These are phyloP conservation scores for Fusarium decemcellulare DNA, from an alignment of 2,329 filamentous ascomycete species.

Conservation along the genomic window DNA sequence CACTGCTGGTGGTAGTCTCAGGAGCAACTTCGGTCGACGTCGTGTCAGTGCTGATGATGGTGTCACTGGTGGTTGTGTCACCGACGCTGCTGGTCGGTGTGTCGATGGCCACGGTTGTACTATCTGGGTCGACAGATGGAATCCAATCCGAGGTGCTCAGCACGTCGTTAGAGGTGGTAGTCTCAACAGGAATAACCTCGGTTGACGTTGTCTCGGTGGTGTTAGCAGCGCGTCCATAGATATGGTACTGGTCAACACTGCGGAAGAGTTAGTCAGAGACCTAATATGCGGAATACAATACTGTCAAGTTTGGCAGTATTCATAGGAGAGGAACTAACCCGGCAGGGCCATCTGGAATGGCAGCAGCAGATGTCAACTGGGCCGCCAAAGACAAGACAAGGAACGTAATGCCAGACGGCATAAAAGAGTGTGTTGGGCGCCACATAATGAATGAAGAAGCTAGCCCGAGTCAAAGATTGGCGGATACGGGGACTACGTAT, in stretches of 20 bases:
- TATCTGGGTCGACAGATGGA: not conserved
- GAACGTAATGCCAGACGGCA: conserved; percentile 20
- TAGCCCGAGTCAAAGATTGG: conserved; percentile 12
- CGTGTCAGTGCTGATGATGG: not conserved
- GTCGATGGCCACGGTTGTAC: not conserved
- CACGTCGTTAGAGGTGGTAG: not conserved
- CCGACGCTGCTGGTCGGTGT: not conserved
- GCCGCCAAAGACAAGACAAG: conserved; percentile 24
- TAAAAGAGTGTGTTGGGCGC: conserved; percentile 22
- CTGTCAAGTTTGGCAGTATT: not conserved
- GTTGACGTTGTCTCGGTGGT: conserved; percentile 4
- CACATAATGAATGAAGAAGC: conserved; percentile 32
- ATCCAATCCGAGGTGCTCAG: not conserved
- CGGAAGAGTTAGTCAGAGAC: not conserved
- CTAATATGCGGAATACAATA: not conserved
- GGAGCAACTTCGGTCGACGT: too few species aligned
- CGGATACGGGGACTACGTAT: not conserved
- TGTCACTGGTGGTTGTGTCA: conserved; percentile 8
- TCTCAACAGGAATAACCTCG: not conserved
- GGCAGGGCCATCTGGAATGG: conserved; percentile 13
- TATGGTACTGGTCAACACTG: not conserved
- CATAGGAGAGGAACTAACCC: conserved; percentile 9
- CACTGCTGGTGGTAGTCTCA: not conserved
- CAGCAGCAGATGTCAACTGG: conserved; percentile 13
- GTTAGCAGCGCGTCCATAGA: conserved; percentile 3